phyloP scores from a whole-genome alignment of 2,329 filamentous ascomycete species.

The Ophiocordyceps camponoti-leonardi region DNA sequence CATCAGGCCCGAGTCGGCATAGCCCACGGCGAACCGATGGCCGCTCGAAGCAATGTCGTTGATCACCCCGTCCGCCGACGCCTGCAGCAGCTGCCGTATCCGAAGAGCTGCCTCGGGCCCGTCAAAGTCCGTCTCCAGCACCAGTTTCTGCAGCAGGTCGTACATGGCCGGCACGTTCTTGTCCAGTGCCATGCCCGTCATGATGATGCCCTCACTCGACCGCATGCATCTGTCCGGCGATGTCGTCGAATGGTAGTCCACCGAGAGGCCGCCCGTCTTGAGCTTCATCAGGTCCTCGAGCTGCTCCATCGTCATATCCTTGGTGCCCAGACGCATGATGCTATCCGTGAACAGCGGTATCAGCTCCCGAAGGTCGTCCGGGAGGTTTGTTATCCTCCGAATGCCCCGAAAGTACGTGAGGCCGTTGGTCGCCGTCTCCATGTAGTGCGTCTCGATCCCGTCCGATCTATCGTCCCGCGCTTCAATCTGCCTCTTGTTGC shows the following conservation, averaged over 20 bases:
- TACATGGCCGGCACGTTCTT: constrained; percentile 85
- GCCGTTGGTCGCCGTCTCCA: constrained; percentile 84
- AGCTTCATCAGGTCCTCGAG: constrained; percentile 92
- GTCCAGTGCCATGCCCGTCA: constrained; percentile 78
- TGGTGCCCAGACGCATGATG: constrained; percentile 85
- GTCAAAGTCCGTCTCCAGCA: constrained; percentile 81
- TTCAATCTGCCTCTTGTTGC: constrained; percentile 45
- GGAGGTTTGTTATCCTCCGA: constrained; percentile 61
- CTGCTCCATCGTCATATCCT: constrained; percentile 77
- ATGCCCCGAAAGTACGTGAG: constrained; percentile 90
- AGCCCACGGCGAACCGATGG: constrained; percentile 70
- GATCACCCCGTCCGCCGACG: constrained; percentile 73
- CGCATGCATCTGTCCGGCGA: constrained; percentile 53
- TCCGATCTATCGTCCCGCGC: constrained; percentile 48
- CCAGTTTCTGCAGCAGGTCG: constrained; percentile 60
- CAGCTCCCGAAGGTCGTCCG: constrained; percentile 67
- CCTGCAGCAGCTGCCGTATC: constrained; percentile 73
- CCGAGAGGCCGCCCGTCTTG: constrained; percentile 79
- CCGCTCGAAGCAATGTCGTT: constrained; percentile 85
- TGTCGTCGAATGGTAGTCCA: constrained; percentile 69
- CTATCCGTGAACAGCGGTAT: constrained; percentile 84
- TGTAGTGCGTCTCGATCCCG: constrained; percentile 65
- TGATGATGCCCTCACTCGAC: constrained; percentile 65
- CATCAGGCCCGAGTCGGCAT: constrained; percentile 66
- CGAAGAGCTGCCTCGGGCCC: constrained; percentile 64